These are phyloP conservation scores for Geranium rotundifolium DNA, from an alignment of 345 rosid species.

Conservation along the genomic window DNA sequence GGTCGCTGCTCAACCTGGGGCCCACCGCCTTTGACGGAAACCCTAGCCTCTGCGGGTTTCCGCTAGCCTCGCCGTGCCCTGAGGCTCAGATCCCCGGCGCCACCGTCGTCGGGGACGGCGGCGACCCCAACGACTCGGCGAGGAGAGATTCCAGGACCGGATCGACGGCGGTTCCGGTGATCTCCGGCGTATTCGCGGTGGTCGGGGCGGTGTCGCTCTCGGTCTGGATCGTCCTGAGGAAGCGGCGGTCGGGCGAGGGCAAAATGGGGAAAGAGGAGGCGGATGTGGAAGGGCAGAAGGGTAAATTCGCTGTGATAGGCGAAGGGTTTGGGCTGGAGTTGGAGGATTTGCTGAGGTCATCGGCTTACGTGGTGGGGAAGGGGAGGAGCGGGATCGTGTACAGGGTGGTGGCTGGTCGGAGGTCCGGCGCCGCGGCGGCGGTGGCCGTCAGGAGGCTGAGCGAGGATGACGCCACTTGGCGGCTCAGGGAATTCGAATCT, in stretches of 20 bases:
- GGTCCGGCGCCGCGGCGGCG: conserved; percentile 36
- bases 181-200: conserved; percentile 52
- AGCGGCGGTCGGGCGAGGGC: conserved; percentile 16
- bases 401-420: conserved; percentile 62
- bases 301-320: conserved; percentile 58
- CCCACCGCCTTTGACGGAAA: conserved; percentile 89
- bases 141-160: conserved; percentile 18
- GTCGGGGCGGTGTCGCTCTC: conserved; percentile 49
- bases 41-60: conserved; percentile 79
- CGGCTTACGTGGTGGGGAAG: conserved; percentile 89
- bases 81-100: conserved; percentile 35
- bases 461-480: conserved; percentile 66
- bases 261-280: conserved; percentile 22
- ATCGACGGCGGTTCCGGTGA: conserved; percentile 39
- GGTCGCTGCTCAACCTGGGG: conserved; percentile 87
- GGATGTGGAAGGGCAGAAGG: conserved; percentile 41
- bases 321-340: conserved; percentile 73
- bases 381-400: conserved; percentile 82
- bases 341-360: conserved; percentile 85
- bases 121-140: conserved; percentile 15
- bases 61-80: conserved; percentile 49
- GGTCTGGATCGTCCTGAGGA: conserved; percentile 51
- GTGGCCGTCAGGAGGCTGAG: conserved; percentile 79
- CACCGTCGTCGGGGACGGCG: conserved; percentile 23
- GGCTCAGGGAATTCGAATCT: conserved; percentile 65